Conservation (phyloP, 2,329 filamentous ascomycete species). For the Arthrocladium fulminans region DNA sequence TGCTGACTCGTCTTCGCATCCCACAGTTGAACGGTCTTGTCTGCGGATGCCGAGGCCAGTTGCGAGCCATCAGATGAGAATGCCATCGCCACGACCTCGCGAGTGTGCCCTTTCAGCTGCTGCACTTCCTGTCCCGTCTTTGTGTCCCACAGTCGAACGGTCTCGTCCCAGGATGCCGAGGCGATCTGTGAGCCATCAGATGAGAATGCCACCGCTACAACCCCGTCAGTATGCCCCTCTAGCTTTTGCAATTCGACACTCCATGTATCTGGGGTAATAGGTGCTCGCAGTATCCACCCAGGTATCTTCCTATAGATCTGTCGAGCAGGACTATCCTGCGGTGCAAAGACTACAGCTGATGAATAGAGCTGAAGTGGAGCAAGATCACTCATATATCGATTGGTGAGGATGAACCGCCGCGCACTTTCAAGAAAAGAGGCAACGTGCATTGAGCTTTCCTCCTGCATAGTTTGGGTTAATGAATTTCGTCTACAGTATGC, state of each 20-base stretch:
- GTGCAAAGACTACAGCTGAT: conserved; percentile 28
- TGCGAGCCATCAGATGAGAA: conserved; percentile 19
- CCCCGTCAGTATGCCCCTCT: conserved; percentile 14
- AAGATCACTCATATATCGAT: conserved; percentile 23
- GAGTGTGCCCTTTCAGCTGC: conserved; percentile 17
- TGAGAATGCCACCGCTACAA: conserved; percentile 18
- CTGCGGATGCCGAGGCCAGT: conserved; percentile 18
- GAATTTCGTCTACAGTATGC: background rate
- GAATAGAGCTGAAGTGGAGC: conserved; percentile 31
- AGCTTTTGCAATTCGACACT: conserved; percentile 21
- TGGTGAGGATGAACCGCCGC: conserved; percentile 26
- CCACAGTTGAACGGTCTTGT: too few species aligned
- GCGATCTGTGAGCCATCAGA: conserved; percentile 17
- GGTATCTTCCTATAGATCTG: conserved; percentile 20
- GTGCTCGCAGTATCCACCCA: conserved; percentile 12
- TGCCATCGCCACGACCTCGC: conserved; percentile 12
- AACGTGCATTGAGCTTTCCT: conserved; percentile 10
- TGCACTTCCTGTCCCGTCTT: too few species aligned
- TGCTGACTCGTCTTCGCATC: too few species aligned
- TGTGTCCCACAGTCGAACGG: conserved; percentile 16
- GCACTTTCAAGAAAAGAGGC: conserved; percentile 26
- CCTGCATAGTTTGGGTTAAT: conserved; percentile 7
- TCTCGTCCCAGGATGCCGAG: conserved; percentile 16
- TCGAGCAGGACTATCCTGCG: conserved; percentile 23
- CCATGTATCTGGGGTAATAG: conserved; percentile 13